Conservation (phyloP, 306 rosid genomes). For the Prinsepia uniflora region DNA sequence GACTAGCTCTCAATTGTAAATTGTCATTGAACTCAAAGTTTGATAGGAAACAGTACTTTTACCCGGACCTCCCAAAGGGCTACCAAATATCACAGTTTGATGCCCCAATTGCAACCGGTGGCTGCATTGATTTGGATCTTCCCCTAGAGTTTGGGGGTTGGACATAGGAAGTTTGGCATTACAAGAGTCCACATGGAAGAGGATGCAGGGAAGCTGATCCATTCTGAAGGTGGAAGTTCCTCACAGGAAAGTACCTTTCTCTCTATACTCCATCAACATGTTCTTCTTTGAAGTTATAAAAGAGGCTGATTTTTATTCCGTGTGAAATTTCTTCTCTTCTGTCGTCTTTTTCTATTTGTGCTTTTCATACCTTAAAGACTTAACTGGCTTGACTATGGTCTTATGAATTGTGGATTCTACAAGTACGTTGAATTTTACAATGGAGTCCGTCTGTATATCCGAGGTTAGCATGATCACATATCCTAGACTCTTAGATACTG, state of each 20-base stretch:
- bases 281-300: not conserved
- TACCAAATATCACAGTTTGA: conserved; percentile 98
- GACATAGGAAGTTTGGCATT: conserved; percentile 83
- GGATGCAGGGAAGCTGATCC: conserved; percentile 94
- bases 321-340: not conserved
- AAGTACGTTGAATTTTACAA: not conserved
- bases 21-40: conserved; percentile 76
- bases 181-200: conserved; percentile 99
- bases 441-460: not conserved
- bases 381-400: not conserved
- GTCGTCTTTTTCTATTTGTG: not conserved
- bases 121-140: conserved; percentile 75
- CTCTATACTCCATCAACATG: conserved; percentile 3
- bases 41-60: conserved; percentile 94
- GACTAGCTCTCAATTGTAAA: conserved; percentile 84
- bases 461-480: not conserved
- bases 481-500: not conserved
- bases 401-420: not conserved
- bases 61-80: conserved; percentile 95
- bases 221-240: conserved; percentile 69
- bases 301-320: not conserved
- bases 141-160: conserved; percentile 84
- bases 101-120: conserved; percentile 72
- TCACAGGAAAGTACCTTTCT: conserved; percentile 53
- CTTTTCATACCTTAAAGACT: not conserved